Evolutionary conservation across 2,329 filamentous ascomycete species (phyloP), one percentile per base, ranked within the genome.

Genomic region (Cercospora zeina): DNA sequence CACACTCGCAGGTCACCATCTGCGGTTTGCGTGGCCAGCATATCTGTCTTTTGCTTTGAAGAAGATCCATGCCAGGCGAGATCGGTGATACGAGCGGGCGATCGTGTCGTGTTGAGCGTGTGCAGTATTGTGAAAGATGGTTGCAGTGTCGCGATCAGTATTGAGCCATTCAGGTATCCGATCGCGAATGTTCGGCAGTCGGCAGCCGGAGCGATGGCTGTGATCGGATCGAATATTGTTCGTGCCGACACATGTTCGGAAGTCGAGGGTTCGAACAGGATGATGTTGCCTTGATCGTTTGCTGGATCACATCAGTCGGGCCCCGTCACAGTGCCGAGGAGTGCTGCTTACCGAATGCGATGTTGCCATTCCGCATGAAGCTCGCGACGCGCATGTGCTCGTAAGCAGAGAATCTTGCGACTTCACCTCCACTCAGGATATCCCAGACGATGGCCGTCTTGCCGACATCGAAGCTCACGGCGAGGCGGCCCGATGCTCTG

Each of bases 361-460:
- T 88, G 78, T 96, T 96, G 59, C 95, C 95, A 78, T 97, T 97
- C 49, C 89, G 85, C 93, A 99, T 97, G 91, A 95, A 99, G 11
- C 90, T 83, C 37, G 93, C 93, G 31, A 91, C 88, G 21, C 87
- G 88, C 66, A 97, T 83, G 68, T 90, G 86, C 72, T 96, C 91
- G 72, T 96, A 97, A 0, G 93, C 95, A 24, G 89, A 88, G 78
- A 97, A 97, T n/a, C 93, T 85, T 39, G 93, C 88, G 62, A 97
- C 84, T 76, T 97, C 92, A 63, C 92, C 87, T 54, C 95, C 95
- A 0, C 91, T 96, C 79, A 96, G 87, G 64, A 97, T 82, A 77
- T 99, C 93, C 95, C 95, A 99, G 7, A 97, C 91, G 73, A 97
- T 96, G 3, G 93, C 91, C 0, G 91, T 96, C 76, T 93, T 90